Base-by-base conservation (phyloP, 2,329 filamentous ascomycete species). In the Alternaria viburni region DNA sequence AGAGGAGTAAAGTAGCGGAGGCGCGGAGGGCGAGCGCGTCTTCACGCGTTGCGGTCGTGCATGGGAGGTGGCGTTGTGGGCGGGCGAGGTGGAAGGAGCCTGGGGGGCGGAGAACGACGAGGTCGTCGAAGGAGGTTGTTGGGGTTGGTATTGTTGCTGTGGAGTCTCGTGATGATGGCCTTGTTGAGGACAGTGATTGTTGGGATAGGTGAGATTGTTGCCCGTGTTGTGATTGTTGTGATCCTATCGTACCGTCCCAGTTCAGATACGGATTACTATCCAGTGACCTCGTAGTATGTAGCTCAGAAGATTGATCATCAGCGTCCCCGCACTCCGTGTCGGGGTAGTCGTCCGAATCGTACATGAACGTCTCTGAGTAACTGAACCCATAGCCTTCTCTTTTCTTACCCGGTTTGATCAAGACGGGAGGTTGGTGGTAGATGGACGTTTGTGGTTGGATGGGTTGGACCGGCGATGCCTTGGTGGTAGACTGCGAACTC, bases 351-450 rank as follows among this genome's bases (percentile, higher is more conserved):
- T 73, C 68, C 4, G 70, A 71, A n/a, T 72, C 69, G 26, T 59
- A 66, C 59, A 67, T 69, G 17, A 69, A 56, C 9, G 65, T 64
- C 21, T 74, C 72, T 0, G 68, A 65, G 46, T 71, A 75, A 45
- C 69, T 72, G 56, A 74, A 72, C 6, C 73, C 73, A 41, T 72
- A 73, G 3, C 72, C 72, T 54, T 70, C 69, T 13, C 65, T 63
- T 30, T 72, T 70, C 21, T 62, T 68, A 8, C 59, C 60, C 6
- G 69, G 71, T n/a, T 67, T 67, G 15, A 59, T 54, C 15, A 73
- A 54, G 36, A 19, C 32, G 5, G 56, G 71, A 51, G 12, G 47
- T 41, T 36, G 32, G 15, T 45, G 30, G 23, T 30, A 30, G 21
- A 47, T 50, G 12, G 59, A 32, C 5, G 43, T 49, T 21, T 62